Base-by-base conservation (phyloP, 805 yeast species). In the Ogataea kodamae region DNA sequence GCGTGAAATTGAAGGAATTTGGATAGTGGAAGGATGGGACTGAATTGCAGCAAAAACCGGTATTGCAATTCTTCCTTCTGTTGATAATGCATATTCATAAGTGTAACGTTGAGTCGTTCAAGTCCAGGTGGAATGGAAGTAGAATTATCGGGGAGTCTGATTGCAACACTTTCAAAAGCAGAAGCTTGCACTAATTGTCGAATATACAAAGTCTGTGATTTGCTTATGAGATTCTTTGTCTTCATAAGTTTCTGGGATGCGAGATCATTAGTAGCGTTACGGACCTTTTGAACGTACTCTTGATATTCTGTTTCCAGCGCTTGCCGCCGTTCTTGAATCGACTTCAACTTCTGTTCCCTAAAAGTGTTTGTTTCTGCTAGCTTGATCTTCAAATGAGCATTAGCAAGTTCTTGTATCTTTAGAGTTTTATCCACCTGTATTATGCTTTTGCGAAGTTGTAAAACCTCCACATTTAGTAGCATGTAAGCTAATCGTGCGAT, bases 401-500 rank as follows among this genome's bases (percentile, higher is more conserved):
- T 46, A 9, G 27, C 21, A 6, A 18, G n/a, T 10, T 34, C 28
- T 14, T 40, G 38, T 9, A 31, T 28, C 11, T 40, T 22, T 15
- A 45, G 25, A 11, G 33, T 37, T 3, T n/a, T 13, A 8, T 29
- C 33, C 28, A 43, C 20, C 11, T 17, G 30, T 9, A 40, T 28
- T 16, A 53, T 23, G 12, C 40, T 42, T 15, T 39, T 46, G 26
- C 39, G 46, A 11, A 27, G 36, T 22, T 47, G 48, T 5, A 49
- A 12, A 4, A 47, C 40, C 26, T 57, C 61, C 17, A 59, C 56
- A 24, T 45, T 52, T 28, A 59, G 28, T 9, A 61, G 38, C 50
- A 57, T 54, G 28, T 54, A 54, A 1, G 64, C 54, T 28, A 61
- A 35, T 27, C 54, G 43, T 1, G 60, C 57, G 5, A 50, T 43